Base-by-base conservation (phyloP, 108 stramenopile species). In the Nitzschia sp. region DNA sequence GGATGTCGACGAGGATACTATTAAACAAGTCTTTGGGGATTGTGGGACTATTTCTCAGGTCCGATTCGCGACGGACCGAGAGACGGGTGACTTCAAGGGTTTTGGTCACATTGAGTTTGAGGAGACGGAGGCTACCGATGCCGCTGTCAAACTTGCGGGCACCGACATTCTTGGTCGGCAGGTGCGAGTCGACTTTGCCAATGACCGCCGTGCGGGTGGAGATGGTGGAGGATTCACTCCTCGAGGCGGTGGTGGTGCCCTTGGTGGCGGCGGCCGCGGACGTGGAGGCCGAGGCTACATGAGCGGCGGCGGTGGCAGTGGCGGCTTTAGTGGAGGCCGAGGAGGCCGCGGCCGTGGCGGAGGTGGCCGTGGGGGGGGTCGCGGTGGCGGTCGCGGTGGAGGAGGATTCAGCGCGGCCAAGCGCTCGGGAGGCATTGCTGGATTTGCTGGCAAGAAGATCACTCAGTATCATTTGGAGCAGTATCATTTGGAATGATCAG, bases 81-180 rank as follows among this genome's bases (percentile, higher is more conserved):
- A 99, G 69, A 95, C 94, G 64, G 97, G 97, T 8, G 91, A 96
- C 26, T 98, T 98, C 90, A 94, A 96, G 75, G 99, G 99, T 58
- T 97, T 93, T 69, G 97, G 96, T 11, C 96, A 97, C 80, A 89
- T 98, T 54, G 95, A 97, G 59, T 99, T 98, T 68, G 85, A 46
- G 33, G 86, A 92, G 15, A 95, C 87, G 8, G 90, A 96, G 45
- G 75, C 82, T 31, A 95, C 96, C 15, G 95, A 94, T 64, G 82
- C 69, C 25, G 99, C 98, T 8, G 88, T 97, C 34, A 81, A 75
- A 28, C 48, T 98, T 71, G 95, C 96, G 0, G 97, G 97, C 21
- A 88, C 87, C 5, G 83, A 89, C 27, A 81, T 98, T 28, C 49
- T 75, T 77, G 98, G 97, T 4, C 85, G 99, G 11, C 68, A 87